Base-by-base conservation (phyloP, 352 stramenopile species). In the Phytophthora tentaculata region DNA sequence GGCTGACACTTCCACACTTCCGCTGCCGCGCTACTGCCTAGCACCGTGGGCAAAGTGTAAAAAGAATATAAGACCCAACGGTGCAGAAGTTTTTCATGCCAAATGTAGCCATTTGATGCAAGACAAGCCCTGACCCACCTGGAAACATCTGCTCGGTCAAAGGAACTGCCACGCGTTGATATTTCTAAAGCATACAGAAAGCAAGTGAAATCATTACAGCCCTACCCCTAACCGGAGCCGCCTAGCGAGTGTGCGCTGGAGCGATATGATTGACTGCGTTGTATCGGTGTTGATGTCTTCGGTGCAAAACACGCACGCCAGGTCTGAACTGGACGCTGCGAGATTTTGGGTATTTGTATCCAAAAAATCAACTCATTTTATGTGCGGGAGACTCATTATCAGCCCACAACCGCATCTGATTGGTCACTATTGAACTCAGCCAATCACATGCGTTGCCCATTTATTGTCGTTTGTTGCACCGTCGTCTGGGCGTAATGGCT, bases 401-500 rank as follows among this genome's bases (percentile, higher is more conserved):
- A 5, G n/a, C 3, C 20, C 5, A 50, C 20, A 26, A 13, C n/a
- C 43, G 8, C 45, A 35, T 6, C 13, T 52, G 45, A 52, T 52
- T 52, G 20, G 45, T 3, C 8, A n/a, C 14, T 9, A 3, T 52
- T 19, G 10, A 52, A 43, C 43, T 39, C 17, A 24, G 5, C 49
- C 24, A 55, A 55, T 55, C 49, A 55, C 16, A 39, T 55, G 13
- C 45, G 22, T 16, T 55, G n/a, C 29, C 45, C 26, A 24, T 41
- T 37, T 55, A 24, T 55, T 55, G 26, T 70, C 51, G 65, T 62
- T n/a, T 64, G 61, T 64, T 54, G 68, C 64, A 39, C 64, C 45
- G 64, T 75, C 53, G 66, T 67, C 54, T 69, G 22, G 51, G 52
- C 49, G 57, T 67, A 63, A 71, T 73, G 66, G 61, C 65, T 69